Base-by-base conservation (phyloP, 106 monocot species). In the Gastrodia elata region DNA sequence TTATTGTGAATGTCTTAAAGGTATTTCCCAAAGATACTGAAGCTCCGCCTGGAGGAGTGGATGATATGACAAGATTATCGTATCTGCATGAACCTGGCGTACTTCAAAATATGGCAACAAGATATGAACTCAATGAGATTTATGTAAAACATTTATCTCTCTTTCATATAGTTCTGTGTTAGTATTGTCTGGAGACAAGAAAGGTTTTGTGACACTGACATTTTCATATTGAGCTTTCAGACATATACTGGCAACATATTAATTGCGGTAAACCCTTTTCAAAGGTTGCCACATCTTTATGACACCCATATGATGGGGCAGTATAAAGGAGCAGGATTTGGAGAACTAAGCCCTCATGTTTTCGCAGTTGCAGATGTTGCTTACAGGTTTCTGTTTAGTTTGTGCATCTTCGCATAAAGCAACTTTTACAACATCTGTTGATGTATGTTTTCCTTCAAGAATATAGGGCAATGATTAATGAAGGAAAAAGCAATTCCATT, bases 381-480 rank as follows among this genome's bases (percentile, higher is more conserved):
- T 64, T 83, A 83, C 79, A 75, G 83, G 83, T 79, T 44, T 74
- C 39, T 69, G 39, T 56, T 73, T 75, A 6, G 14, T 68, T 71
- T 61, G 48, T 33, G 25, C 5, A 48, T 69, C 22, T 1, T 61
- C 46, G 24, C 40, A 38, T 16, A 44, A 46, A 65, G 35, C 37
- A 46, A 35, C 55, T 5, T 69, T 39, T 24, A 20, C 61, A 40
- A 72, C 41, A 8, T 26, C 52, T 71, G 5, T 48, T 77, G 65
- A 67, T 80, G 8, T 43, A 40, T 38, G 27, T 75, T 69, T 69
- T 42, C 24, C 39, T 56, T 32, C 68, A 74, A 78, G 52, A 48
- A 77, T 56, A 40, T 68, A 94, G 94, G 74, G 85, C 83, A 48
- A 94, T 94, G 94, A 90, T 94, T 84, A 88, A 90, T 80, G 94